A percentile compares a stretch with the other conserved stretches of the same genome.
These are phyloP conservation scores for Parastagonospora avenae DNA, from an alignment of 2,329 filamentous ascomycete genomes.

Conservation along the genomic window DNA sequence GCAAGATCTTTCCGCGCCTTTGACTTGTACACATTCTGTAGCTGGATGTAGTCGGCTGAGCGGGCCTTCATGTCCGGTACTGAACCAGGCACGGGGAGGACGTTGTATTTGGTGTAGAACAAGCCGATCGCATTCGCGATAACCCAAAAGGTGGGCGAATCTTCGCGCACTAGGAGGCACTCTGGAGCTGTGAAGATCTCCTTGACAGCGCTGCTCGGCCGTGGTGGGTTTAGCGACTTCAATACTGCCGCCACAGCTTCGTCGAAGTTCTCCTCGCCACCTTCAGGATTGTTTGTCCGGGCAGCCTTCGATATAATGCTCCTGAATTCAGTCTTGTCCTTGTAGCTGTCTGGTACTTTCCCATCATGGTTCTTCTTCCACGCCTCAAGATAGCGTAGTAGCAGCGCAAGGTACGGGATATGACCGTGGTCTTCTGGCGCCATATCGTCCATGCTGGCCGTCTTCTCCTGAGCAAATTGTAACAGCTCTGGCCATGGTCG, in stretches of 20 bases:
- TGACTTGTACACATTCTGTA: constrained; percentile 91
- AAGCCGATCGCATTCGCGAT: constrained; percentile 78
- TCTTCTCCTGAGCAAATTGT: constrained; percentile 69
- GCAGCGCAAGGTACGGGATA: constrained; percentile 81
- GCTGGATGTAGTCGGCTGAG: constrained; percentile 83
- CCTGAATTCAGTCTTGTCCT: constrained; percentile 85
- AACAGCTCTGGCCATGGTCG: constrained; percentile 83
- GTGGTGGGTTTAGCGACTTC: constrained; percentile 76
- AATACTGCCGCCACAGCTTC: constrained; percentile 87
- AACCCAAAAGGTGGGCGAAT: constrained; percentile 79
- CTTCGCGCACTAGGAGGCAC: constrained; percentile 53
- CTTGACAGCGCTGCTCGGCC: constrained; percentile 70
- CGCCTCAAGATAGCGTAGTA: constrained; percentile 79
- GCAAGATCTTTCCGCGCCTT: constrained; percentile 80
- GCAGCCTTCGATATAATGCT: constrained; percentile 69
- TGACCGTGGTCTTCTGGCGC: constrained; percentile 86
- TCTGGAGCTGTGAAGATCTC: constrained; percentile 78
- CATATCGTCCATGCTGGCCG: constrained; percentile 70
- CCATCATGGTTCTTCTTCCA: constrained; percentile 79
- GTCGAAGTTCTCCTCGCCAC: constrained; percentile 95
- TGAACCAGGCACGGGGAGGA: constrained; percentile 82
- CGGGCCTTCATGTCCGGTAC: constrained; percentile 98
- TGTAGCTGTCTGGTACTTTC: constrained; percentile 72
- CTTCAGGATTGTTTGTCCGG: constrained; percentile 76
- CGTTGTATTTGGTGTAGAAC: constrained; percentile 75